Percentiles rank a stretch among this genome's conserved stretches.
phyloP scores from a whole-genome alignment of 139 green algal genomes.

The Chlorella vulgaris region DNA sequence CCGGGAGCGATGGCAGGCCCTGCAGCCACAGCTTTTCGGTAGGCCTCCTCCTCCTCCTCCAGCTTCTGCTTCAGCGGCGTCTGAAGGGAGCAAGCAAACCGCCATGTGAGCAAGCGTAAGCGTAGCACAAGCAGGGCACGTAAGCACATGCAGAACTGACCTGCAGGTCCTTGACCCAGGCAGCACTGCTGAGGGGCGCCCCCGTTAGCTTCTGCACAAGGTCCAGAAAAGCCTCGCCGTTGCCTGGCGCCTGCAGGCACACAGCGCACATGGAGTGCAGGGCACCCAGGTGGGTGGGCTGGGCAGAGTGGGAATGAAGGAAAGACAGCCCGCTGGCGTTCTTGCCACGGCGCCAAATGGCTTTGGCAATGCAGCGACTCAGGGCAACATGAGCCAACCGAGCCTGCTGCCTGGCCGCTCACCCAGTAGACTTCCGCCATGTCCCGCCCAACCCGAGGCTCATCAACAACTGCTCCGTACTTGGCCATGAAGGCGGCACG shows the following conservation, averaged over 20 bases:
- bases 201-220: slow-evolving; percentile 67
- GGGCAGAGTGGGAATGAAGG: background rate
- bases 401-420: too few species aligned
- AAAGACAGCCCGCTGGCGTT: too few species aligned
- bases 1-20: slow-evolving; percentile 55
- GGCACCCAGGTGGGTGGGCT: too few species aligned
- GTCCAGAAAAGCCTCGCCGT: slow-evolving; percentile 71
- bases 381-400: too few species aligned
- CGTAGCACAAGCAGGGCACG: background rate
- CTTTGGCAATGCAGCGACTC: too few species aligned
- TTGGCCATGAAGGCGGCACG: slow-evolving; percentile 71
- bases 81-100: background rate
- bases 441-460: slow-evolving; percentile 54
- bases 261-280: background rate
- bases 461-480: slow-evolving; percentile 56
- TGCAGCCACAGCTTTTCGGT: slow-evolving; percentile 56
- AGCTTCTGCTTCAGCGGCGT: slow-evolving; percentile 41
- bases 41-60: slow-evolving; percentile 60
- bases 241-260: slow-evolving; percentile 58
- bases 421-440: slow-evolving; percentile 40
- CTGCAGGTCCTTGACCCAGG: slow-evolving; percentile 63
- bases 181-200: slow-evolving; percentile 49
- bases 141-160: background rate
- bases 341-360: too few species aligned
- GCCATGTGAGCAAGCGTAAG: too few species aligned